Conservation (phyloP, 1,139 yeast species). For the Hemisphaericaspora xylanilytica region DNA sequence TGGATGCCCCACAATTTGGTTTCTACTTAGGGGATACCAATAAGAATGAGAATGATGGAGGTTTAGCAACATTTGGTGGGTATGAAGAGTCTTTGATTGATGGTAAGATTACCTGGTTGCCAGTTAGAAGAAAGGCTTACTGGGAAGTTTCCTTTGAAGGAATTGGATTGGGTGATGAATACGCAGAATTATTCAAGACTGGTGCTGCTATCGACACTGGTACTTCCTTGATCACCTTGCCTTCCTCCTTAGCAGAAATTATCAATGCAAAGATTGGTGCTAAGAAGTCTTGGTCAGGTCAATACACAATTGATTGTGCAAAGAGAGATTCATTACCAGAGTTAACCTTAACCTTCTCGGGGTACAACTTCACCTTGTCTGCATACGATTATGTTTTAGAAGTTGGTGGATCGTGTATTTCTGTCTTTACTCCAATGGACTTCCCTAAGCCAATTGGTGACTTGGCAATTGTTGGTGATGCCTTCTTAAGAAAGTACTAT, state of each 20-base stretch:
- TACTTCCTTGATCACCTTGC: conserved; percentile 91
- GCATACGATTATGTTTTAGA: conserved; percentile 92
- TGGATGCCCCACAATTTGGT: conserved; percentile 83
- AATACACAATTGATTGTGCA: conserved; percentile 87
- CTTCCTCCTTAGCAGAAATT: conserved; percentile 92
- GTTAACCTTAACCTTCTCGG: conserved; percentile 82
- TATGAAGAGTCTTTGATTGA: conserved; percentile 67
- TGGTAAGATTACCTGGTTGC: conserved; percentile 91
- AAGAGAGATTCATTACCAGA: conserved; percentile 83
- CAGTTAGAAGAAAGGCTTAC: conserved; percentile 98
- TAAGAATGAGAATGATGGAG: conserved; percentile 69
- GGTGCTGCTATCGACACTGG: conserved; percentile 99
- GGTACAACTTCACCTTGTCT: conserved; percentile 83
- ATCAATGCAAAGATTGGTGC: conserved; percentile 96
- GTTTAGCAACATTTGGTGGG: conserved; percentile 94
- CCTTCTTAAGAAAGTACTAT: conserved; percentile 92
- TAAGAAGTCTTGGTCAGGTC: conserved; percentile 95
- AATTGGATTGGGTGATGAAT: conserved; percentile 86
- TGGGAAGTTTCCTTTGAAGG: conserved; percentile 97
- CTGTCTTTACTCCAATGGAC: conserved; percentile 96
- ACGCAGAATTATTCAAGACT: conserved; percentile 72
- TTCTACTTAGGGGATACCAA: conserved; percentile 83
- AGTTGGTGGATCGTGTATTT: conserved; percentile 89
- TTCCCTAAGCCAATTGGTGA: conserved; percentile 97
- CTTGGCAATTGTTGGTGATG: conserved; percentile 92